Conservation (phyloP, 2,329 filamentous ascomycete genomes). For the Diaporthe velutina region DNA sequence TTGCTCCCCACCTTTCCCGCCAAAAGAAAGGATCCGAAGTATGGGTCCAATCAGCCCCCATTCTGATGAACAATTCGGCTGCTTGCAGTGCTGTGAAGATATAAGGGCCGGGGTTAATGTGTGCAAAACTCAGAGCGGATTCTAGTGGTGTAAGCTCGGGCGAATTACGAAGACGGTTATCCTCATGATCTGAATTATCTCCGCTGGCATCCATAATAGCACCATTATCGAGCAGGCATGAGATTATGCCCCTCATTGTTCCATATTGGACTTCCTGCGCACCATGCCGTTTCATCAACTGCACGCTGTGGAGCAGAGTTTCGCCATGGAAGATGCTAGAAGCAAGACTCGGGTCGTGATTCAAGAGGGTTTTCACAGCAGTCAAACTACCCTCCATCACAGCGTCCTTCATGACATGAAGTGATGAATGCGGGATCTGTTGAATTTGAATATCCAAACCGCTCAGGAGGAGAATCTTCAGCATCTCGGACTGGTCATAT, state of each 20-base stretch:
- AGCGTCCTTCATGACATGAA: no score
- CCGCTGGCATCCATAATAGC: background rate
- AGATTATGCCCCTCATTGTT: background rate
- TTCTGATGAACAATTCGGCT: background rate
- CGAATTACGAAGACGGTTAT: no score
- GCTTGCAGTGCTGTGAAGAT: background rate
- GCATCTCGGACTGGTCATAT: background rate
- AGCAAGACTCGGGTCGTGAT: background rate
- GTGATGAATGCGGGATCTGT: no score
- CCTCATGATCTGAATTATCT: no score
- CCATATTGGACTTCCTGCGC: background rate
- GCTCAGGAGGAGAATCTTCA: background rate
- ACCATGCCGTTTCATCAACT: background rate
- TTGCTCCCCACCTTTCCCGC: no score
- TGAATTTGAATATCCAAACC: background rate
- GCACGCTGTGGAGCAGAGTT: background rate
- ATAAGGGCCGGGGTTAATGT: background rate
- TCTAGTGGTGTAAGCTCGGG: no score
- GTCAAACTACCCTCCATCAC: background rate
- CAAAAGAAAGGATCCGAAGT: no score
- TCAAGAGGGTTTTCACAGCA: background rate
- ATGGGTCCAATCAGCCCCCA: background rate
- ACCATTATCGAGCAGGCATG: background rate
- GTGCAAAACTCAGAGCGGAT: no score
- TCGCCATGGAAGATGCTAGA: accelerated